A percentile compares a stretch with the other conserved stretches of the same genome.
These are phyloP conservation scores for Psilocybe azurescens DNA, from an alignment of 768 basidiomycete genomes.

Conservation along the genomic window DNA sequence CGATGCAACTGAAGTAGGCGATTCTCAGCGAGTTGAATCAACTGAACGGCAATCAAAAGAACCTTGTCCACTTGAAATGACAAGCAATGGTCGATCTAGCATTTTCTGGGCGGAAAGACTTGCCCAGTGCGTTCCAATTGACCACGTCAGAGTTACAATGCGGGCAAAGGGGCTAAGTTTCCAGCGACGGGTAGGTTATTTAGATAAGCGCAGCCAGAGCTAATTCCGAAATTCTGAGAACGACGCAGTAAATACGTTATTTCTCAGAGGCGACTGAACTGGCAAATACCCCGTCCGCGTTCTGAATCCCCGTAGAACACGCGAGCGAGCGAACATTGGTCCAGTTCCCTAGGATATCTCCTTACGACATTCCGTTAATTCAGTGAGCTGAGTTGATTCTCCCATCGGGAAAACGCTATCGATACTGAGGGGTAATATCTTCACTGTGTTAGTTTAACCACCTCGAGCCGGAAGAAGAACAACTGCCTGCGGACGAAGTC, in stretches of 20 bases:
- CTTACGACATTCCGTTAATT: background rate
- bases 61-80: conserved; percentile 27
- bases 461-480: background rate
- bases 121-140: background rate
- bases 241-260: conserved; percentile 11
- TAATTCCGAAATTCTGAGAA: background rate
- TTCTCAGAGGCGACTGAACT: conserved; percentile 15
- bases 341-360: background rate
- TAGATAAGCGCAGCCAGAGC: conserved; percentile 11
- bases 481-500: background rate
- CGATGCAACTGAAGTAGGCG: conserved; percentile 30
- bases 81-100: conserved; percentile 11
- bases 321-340: conserved; percentile 7
- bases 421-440: background rate
- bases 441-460: background rate
- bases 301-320: conserved; percentile 10
- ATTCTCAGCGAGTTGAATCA: background rate
- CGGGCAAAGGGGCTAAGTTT: background rate
- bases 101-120: conserved; percentile 1
- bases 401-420: background rate
- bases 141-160: background rate
- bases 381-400: background rate
- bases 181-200: background rate
- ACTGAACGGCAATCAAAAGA: background rate
- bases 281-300: conserved; percentile 13